These are phyloP conservation scores for Acacia crassicarpa DNA, from an alignment of 306 rosid species.

Conservation along the genomic window DNA sequence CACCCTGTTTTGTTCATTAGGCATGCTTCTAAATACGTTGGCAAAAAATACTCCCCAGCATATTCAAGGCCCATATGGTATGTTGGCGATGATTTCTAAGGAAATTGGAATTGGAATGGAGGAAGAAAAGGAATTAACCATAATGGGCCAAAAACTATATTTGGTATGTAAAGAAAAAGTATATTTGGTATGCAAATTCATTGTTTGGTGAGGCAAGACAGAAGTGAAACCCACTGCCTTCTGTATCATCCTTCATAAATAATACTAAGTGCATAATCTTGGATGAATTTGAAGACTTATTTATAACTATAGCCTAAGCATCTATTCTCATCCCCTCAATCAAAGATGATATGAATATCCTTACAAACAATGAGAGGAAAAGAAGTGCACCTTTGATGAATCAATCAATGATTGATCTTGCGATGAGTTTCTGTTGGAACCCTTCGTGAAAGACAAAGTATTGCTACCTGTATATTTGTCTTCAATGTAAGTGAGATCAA, in stretches of 20 bases:
- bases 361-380: conserved; percentile 18
- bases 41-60: not conserved
- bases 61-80: not conserved
- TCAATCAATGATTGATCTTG: conserved; percentile 46
- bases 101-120: not conserved
- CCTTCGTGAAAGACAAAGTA: conserved; percentile 48
- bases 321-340: not conserved
- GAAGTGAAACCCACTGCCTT: not conserved
- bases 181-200: not conserved
- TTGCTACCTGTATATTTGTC: conserved; percentile 52
- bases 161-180: not conserved
- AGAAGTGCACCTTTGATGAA: conserved; percentile 62
- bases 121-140: not conserved
- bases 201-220: not conserved
- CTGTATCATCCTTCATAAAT: not conserved
- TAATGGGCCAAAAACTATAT: not conserved
- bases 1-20: not conserved
- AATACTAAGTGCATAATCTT: not conserved
- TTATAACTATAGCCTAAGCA: not conserved
- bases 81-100: not conserved
- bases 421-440: conserved; percentile 35
- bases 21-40: not conserved
- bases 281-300: not conserved
- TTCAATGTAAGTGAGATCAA: conserved; percentile 57
- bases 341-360: conserved; percentile 9